phyloP scores from a whole-genome alignment of 2,329 filamentous ascomycete genomes.

The Venturia asperata region DNA sequence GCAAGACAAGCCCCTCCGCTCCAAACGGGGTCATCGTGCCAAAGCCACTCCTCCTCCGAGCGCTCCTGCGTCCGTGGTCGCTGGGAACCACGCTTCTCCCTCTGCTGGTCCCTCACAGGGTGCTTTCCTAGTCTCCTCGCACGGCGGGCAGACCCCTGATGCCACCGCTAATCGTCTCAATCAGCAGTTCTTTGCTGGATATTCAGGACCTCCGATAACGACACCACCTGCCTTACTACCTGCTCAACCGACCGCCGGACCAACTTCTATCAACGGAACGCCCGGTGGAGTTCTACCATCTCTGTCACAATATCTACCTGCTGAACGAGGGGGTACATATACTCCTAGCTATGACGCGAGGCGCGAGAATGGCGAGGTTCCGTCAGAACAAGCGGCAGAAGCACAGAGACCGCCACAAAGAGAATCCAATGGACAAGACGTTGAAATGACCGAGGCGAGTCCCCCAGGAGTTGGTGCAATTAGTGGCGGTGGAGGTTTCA shows the following conservation, averaged over 20 bases:
- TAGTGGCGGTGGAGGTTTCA: conserved; percentile 28
- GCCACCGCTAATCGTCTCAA: conserved; percentile 9
- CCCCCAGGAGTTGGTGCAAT: conserved; percentile 12
- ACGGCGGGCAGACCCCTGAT: neutral
- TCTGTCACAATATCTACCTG: neutral
- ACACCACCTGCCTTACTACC: conserved; percentile 5
- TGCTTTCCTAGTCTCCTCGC: conserved; percentile 7
- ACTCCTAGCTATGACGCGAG: conserved; percentile 14
- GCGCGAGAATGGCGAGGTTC: conserved; percentile 17
- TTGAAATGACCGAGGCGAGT: conserved; percentile 34
- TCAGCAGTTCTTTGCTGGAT: conserved; percentile 4
- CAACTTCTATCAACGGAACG: conserved; percentile 9
- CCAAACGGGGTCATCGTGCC: conserved; percentile 61
- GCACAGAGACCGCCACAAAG: conserved; percentile 29
- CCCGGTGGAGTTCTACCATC: conserved; percentile 3
- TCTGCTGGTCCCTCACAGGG: conserved; percentile 8
- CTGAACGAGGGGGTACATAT: neutral
- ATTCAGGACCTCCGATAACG: neutral
- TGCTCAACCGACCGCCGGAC: neutral
- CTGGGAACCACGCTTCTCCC: conserved; percentile 20
- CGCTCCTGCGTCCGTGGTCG: conserved; percentile 20
- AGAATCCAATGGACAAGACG: conserved; percentile 27
- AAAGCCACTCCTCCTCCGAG: conserved; percentile 29
- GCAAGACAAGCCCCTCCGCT: conserved; percentile 69
- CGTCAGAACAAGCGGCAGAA: conserved; percentile 21